Percentiles rank a stretch among this genome's conserved stretches.
These are phyloP conservation scores for Sesbania bispinosa DNA, from an alignment of 306 rosid genomes.

Conservation along the genomic window DNA sequence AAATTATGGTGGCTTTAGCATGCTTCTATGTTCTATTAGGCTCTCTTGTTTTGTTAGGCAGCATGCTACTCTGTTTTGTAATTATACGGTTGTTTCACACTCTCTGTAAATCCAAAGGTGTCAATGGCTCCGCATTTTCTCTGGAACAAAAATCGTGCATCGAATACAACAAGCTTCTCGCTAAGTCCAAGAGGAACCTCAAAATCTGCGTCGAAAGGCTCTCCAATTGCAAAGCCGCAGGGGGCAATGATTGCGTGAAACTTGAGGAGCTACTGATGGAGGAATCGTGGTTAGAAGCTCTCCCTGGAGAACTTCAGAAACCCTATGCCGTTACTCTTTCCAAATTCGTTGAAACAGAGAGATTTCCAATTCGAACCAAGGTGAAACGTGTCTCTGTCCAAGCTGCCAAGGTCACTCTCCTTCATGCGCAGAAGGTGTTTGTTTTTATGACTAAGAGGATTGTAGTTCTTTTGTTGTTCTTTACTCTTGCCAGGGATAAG, in stretches of 20 bases:
- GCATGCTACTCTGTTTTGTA: too few species aligned
- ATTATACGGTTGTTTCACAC: too few species aligned
- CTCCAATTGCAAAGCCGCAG: constrained; percentile 36
- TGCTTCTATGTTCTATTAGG: too few species aligned
- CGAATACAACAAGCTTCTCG: constrained; percentile 55
- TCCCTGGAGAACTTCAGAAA: constrained; percentile 65
- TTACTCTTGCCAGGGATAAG: too few species aligned
- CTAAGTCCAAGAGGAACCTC: constrained; percentile 68
- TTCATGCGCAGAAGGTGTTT: too few species aligned
- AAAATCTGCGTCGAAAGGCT: constrained; percentile 51
- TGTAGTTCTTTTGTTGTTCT: too few species aligned
- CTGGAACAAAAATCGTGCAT: constrained; percentile 48
- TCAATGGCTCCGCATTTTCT: constrained; percentile 26
- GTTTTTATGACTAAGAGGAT: too few species aligned
- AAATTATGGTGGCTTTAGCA: too few species aligned
- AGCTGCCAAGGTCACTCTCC: too few species aligned
- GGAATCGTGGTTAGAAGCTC: constrained; percentile 69
- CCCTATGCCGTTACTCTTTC: constrained; percentile 65
- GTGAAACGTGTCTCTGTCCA: too few species aligned
- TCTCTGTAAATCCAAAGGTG: constrained; percentile 16
- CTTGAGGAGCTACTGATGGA: constrained; percentile 79
- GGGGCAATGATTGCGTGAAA: constrained; percentile 20
- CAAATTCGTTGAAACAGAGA: constrained; percentile 61
- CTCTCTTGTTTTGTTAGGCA: too few species aligned
- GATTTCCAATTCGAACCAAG: too few species aligned